A percentile compares a stretch with the other conserved stretches of the same genome.
These are phyloP conservation scores for Collybiopsis luxurians DNA, from an alignment of 768 basidiomycete species.

Conservation along the genomic window DNA sequence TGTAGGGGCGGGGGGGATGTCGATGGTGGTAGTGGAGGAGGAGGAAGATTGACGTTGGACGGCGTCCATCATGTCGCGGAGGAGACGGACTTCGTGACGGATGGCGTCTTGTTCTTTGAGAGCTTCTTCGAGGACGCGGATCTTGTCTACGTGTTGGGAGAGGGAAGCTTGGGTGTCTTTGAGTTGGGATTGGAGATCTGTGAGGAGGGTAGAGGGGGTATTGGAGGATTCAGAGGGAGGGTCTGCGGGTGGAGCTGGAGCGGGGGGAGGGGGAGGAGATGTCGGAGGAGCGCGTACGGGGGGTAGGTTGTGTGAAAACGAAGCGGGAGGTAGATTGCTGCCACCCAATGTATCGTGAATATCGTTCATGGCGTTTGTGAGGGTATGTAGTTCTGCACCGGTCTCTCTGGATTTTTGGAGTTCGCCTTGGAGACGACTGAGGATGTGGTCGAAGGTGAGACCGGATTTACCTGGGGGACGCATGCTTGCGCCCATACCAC, in stretches of 20 bases:
- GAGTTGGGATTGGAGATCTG: conserved; percentile 79
- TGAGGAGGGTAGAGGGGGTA: conserved; percentile 26
- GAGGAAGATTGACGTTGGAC: conserved; percentile 44
- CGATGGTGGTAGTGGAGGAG: background rate
- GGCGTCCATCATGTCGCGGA: conserved; percentile 73
- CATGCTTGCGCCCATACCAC: conserved; percentile 72
- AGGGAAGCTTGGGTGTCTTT: conserved; percentile 81
- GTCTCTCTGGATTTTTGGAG: conserved; percentile 96
- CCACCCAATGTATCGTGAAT: conserved; percentile 91
- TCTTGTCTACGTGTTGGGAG: conserved; percentile 74
- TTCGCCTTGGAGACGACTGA: conserved; percentile 86
- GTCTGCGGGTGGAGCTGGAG: conserved; percentile 16
- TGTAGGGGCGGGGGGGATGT: no score
- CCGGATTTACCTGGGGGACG: conserved; percentile 80
- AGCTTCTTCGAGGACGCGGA: conserved; percentile 77
- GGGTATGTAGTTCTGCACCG: conserved; percentile 74
- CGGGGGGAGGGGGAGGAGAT: conserved; percentile 34
- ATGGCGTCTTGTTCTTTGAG: conserved; percentile 83
- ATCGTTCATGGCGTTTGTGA: conserved; percentile 82
- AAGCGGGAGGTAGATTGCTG: conserved; percentile 51
- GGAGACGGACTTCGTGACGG: conserved; percentile 68
- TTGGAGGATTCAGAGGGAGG: conserved; percentile 20
- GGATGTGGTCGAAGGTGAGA: conserved; percentile 88
- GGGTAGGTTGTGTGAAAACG: conserved; percentile 65
- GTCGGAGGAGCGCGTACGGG: conserved; percentile 51